phyloP scores from a whole-genome alignment of 2,329 filamentous ascomycete species.

The Cladosporium sp. region DNA sequence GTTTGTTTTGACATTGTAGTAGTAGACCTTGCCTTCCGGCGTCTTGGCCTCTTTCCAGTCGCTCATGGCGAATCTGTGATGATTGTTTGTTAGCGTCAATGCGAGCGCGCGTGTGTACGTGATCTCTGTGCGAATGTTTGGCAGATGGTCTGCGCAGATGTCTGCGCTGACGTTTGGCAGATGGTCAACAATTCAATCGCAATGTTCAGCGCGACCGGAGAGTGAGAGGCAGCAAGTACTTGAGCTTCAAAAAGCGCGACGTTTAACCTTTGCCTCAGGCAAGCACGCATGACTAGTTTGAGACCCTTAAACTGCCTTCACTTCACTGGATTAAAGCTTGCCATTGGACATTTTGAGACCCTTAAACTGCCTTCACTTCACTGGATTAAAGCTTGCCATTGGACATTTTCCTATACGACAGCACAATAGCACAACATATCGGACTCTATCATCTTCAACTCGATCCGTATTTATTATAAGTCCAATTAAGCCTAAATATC shows the following conservation, averaged over 20 bases:
- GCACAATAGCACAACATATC: background rate
- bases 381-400: background rate
- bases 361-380: background rate
- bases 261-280: background rate
- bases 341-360: too few species aligned
- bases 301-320: background rate
- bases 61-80: slow-evolving; percentile 6
- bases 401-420: background rate
- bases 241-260: background rate
- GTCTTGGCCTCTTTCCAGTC: slow-evolving; percentile 32
- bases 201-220: background rate
- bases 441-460: background rate
- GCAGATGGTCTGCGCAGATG: too few species aligned
- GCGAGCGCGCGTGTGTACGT: background rate
- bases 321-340: background rate
- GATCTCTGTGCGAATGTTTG: background rate
- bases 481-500: background rate
- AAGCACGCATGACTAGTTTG: background rate
- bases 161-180: background rate
- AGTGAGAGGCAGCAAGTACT: background rate
- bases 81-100: background rate
- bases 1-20: slow-evolving; percentile 84
- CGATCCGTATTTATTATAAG: background rate
- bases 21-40: slow-evolving; percentile 72
- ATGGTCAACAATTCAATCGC: background rate